Evolutionary conservation across 805 yeast genomes (phyloP), one percentile per base, ranked within the genome.

Genomic region (Hanseniaspora occidentalis): DNA sequence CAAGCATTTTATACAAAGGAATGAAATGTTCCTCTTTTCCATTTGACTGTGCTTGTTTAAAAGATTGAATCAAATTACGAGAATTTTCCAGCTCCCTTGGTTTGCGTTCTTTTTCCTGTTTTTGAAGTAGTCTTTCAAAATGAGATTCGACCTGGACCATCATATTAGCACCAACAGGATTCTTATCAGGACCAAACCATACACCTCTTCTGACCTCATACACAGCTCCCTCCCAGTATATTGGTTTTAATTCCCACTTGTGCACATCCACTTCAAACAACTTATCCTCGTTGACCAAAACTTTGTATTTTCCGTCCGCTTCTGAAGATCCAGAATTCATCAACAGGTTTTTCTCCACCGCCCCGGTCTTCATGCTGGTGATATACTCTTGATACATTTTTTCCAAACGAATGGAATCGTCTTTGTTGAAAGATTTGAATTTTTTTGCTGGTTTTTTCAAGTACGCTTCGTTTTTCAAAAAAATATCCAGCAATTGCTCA

Each of bases 181-280:
- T 51, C 1, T 75, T 74, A 38, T 72, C 72, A 8, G 70, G 54
- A 27, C 66, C 61, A 54, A 84, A 85, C 97, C 97, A 89, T 1
- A 76, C 56, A 1, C 95, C 95, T 41, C 96, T 63, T 36, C 95
- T 66, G 1, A 89, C 80, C 44, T 83, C 86, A 53, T 77, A 89
- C 0, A 65, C 61, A 0, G 96, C 92, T 1, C 96, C 96, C 6
- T 75, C 77, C 96, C 96, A 89, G 55, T 77, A 89, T 0, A 78
- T 70, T 0, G 97, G 94, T 3, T 60, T 47, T 50, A 88, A 56
- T 37, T 67, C 68, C 58, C 76, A 67, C 6, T 61, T 57, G 1
- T 53, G 46, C 17, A 89, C 45, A 50, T 84, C 75, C 4, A 85
- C 95, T 50, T 76, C 74, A 50, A 82, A 83, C 20, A 89, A 62